Conservation (phyloP, 371 early-diverging fungal genomes). For the Nematocida minor region DNA sequence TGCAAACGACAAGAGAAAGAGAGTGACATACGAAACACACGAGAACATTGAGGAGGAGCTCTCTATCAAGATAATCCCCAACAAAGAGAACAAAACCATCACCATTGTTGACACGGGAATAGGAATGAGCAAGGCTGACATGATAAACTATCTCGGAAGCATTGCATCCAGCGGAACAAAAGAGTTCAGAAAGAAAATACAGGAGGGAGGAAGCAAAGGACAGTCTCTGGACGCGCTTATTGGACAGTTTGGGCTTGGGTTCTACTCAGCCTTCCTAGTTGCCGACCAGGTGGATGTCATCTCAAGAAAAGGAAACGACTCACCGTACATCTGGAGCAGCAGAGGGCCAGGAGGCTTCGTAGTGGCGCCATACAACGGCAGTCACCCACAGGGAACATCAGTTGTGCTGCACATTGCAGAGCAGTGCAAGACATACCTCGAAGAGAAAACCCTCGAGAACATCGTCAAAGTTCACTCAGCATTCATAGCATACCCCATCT, state of each 20-base stretch:
- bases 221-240: slow-evolving; percentile 74
- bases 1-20: slow-evolving; percentile 84
- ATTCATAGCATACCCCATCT: slow-evolving; percentile 84
- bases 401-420: slow-evolving; percentile 81
- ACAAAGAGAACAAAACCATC: slow-evolving; percentile 68
- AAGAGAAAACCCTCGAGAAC: slow-evolving; percentile 71
- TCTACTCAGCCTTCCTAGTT: slow-evolving; percentile 89
- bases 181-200: slow-evolving; percentile 78
- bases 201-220: slow-evolving; percentile 60
- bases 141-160: slow-evolving; percentile 86
- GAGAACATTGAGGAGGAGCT: slow-evolving; percentile 68
- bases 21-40: slow-evolving; percentile 69
- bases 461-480: slow-evolving; percentile 86
- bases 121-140: slow-evolving; percentile 90
- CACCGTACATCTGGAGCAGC: slow-evolving; percentile 84
- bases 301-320: slow-evolving; percentile 79
- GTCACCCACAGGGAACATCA: slow-evolving; percentile 77
- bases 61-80: slow-evolving; percentile 75
- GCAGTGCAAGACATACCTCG: slow-evolving; percentile 78
- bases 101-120: slow-evolving; percentile 83
- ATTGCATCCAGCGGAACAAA: slow-evolving; percentile 89
- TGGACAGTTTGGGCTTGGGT: slow-evolving; percentile 95
- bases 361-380: slow-evolving; percentile 75
- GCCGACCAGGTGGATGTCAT: slow-evolving; percentile 85
- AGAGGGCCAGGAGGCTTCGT: slow-evolving; percentile 82